Evolutionary conservation across 176 grass and related monocot genomes (phyloP).

Genomic region (Oryza punctata): DNA sequence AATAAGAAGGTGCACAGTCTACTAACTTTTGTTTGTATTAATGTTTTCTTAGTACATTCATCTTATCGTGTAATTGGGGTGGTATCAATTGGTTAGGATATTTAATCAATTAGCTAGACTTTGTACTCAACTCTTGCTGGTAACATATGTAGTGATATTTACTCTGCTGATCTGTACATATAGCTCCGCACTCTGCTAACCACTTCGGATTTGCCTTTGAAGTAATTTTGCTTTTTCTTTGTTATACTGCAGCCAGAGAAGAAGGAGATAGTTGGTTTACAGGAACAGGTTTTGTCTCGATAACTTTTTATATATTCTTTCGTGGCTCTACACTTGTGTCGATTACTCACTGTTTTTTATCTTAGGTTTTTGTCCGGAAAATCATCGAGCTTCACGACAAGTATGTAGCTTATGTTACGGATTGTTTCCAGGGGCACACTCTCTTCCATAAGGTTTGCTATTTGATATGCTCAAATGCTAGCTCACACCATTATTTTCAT

Average conservation of each 20-base stretch:
- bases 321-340: not conserved
- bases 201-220: not conserved
- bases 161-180: not conserved
- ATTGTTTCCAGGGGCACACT: slow-evolving; percentile 91
- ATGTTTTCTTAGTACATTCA: not conserved
- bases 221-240: slow-evolving; percentile 12
- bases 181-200: not conserved
- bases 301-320: not conserved
- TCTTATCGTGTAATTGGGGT: not conserved
- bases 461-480: slow-evolving; percentile 20
- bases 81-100: not conserved
- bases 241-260: slow-evolving; percentile 74
- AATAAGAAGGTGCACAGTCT: slow-evolving; percentile 69
- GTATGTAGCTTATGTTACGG: slow-evolving; percentile 79
- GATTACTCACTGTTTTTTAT: slow-evolving; percentile 21
- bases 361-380: slow-evolving; percentile 92
- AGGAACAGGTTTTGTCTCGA: slow-evolving; percentile 72
- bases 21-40: not conserved
- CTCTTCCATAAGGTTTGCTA: slow-evolving; percentile 90
- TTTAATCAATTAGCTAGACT: not conserved
- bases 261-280: slow-evolving; percentile 73
- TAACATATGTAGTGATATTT: not conserved
- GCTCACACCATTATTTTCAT: slow-evolving; percentile 4
- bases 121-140: not conserved
- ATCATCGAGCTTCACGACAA: slow-evolving; percentile 94